Evolutionary conservation across 2,329 filamentous ascomycete genomes (phyloP).

Genomic region (Nothophoma quercina): DNA sequence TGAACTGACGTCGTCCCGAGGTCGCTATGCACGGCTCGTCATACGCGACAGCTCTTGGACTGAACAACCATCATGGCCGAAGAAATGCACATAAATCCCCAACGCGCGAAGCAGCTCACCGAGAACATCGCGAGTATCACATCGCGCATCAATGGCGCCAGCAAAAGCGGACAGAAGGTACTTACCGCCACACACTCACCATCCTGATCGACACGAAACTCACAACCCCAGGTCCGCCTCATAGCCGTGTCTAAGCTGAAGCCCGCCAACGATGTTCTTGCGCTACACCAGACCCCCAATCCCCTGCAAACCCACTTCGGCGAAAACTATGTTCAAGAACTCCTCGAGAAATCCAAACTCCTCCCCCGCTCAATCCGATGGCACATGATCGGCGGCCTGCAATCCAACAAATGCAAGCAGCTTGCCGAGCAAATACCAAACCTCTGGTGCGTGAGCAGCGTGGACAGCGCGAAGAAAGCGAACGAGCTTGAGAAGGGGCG

Average conservation of each 20-base stretch:
- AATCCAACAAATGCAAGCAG: conserved; percentile 91
- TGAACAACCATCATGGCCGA: conserved; percentile 39
- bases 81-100: conserved; percentile 52
- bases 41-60: conserved; percentile 19
- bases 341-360: conserved; percentile 82
- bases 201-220: conserved; percentile 1
- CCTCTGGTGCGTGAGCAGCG: conserved; percentile 88
- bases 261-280: conserved; percentile 87
- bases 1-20: conserved; percentile 34
- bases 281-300: conserved; percentile 69
- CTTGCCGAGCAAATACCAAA: conserved; percentile 85
- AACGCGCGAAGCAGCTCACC: conserved; percentile 55
- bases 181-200: background rate
- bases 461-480: conserved; percentile 89
- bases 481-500: conserved; percentile 80
- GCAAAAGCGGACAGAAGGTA: conserved; percentile 44
- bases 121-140: conserved; percentile 55
- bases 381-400: conserved; percentile 96
- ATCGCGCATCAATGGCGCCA: conserved; percentile 52
- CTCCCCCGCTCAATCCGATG: conserved; percentile 81
- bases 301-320: conserved; percentile 78
- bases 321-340: conserved; percentile 88
- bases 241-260: conserved; percentile 98
- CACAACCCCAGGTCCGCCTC: conserved; percentile 71
- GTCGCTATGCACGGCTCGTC: conserved; percentile 19